Evolutionary conservation across 257 asterid genomes (phyloP).

Genomic region (Scutellaria galericulata): DNA sequence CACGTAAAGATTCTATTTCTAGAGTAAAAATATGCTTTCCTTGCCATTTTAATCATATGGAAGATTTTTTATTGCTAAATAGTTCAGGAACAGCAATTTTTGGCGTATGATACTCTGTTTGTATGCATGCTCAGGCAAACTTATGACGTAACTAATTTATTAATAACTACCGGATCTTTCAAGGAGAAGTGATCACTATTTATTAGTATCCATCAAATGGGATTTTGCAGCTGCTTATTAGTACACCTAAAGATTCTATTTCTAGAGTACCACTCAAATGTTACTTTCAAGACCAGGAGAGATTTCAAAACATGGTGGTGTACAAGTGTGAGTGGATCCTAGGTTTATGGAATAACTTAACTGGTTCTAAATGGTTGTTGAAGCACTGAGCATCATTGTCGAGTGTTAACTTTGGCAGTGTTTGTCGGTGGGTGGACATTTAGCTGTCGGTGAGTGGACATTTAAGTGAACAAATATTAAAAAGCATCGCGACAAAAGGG

Average conservation of each 20-base stretch:
- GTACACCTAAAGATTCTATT: neutral
- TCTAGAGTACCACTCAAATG: conserved; percentile 6
- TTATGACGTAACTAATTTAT: too few species aligned
- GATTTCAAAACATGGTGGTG: neutral
- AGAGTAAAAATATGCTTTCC: neutral
- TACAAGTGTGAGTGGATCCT: neutral
- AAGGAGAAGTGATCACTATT: neutral
- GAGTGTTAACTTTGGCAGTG: conserved; percentile 17
- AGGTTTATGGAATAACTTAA: conserved; percentile 10
- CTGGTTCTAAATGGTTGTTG: conserved; percentile 18
- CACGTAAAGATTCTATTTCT: neutral
- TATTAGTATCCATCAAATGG: neutral
- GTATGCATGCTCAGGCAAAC: neutral
- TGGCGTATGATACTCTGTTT: neutral
- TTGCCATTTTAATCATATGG: neutral
- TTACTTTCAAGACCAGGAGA: neutral
- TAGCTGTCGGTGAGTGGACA: neutral
- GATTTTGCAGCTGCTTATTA: conserved; percentile 1
- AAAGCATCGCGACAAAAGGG: neutral
- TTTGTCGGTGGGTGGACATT: conserved; percentile 31
- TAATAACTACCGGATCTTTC: too few species aligned
- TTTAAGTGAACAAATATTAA: conserved; percentile 7
- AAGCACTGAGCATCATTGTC: conserved; percentile 7
- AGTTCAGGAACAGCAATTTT: neutral
- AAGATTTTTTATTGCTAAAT: neutral